Evolutionary conservation across 2,329 filamentous ascomycete genomes (phyloP), one percentile per base, ranked within the genome.

Genomic region (Alternaria sp.): DNA sequence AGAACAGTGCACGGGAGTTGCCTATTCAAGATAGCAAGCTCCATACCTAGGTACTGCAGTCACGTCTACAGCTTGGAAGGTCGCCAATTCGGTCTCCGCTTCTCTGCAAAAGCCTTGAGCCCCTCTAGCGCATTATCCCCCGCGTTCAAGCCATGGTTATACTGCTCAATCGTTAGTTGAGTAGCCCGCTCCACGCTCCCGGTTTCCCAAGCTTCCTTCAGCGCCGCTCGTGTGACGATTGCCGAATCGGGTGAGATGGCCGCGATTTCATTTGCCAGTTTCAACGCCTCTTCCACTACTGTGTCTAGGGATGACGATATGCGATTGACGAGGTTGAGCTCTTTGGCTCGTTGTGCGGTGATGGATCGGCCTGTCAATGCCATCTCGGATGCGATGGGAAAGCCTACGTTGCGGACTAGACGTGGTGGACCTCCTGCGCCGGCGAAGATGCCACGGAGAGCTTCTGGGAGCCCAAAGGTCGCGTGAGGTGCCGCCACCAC

Each of bases 401-500:
- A 74, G 32, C 85, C 83, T 19, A 81, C 75, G 6, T 79, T 84
- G 28, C 84, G 82, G 3, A 86, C 83, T 9, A 87, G 77, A 17
- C 86, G 81, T 3, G 85, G 82, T 8, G 87, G 80, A 10, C 84
- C 85, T 6, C 86, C 86, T 1, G 84, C 86, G 6, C 79, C 84
- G 1, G 86, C 84, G 36, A 83, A 86, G 30, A 88, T 81, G n/a
- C 86, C 86, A 17, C 85, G 82, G 58, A 83, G 82, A 3, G 83
- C 85, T 74, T 88, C 86, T 10, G 86, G 85, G 9, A 88, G 79
- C 1, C 81, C 84, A 61, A 88, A 87, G 0, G 77, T 82, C 6
- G 86, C 85, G 5, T 79, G 81, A 1, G 84, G 83, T 0, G 84
- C 83, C 2, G 86, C 86, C 9, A 87, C 79, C 5, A 87, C 83